These are phyloP conservation scores for Nicotiana knightiana DNA, from an alignment of 257 asterid genomes.

Conservation along the genomic window DNA sequence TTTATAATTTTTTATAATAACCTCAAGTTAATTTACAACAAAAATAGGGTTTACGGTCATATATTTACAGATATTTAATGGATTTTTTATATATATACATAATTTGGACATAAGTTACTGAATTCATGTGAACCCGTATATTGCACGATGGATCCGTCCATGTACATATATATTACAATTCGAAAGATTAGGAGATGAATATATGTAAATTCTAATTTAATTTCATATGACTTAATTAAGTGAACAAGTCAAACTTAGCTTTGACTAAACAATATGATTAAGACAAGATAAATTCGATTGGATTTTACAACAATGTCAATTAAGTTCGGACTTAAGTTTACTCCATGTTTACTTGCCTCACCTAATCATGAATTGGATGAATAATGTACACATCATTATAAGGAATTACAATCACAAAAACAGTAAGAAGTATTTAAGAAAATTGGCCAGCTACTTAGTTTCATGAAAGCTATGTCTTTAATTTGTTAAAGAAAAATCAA, in stretches of 20 bases:
- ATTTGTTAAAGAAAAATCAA: neutral
- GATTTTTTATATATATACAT: too few relatives aligned
- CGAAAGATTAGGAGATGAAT: too few relatives aligned
- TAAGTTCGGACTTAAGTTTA: neutral
- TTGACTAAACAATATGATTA: neutral
- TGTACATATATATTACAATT: too few relatives aligned
- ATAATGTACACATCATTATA: neutral
- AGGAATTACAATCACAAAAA: neutral
- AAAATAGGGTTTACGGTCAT: accelerated
- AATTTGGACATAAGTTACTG: too few relatives aligned
- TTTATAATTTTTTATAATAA: too few relatives aligned
- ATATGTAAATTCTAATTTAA: neutral
- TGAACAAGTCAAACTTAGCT: neutral
- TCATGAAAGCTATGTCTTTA: neutral
- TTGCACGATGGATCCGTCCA: too few relatives aligned
- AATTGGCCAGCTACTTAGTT: neutral
- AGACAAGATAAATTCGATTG: neutral
- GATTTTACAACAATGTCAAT: neutral
- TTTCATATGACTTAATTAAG: neutral
- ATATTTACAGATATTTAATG: too few relatives aligned
- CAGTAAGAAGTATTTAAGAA: neutral
- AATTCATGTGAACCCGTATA: too few relatives aligned
- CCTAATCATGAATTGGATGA: neutral
- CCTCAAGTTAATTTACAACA: too few relatives aligned
- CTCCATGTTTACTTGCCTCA: neutral